Evolutionary conservation across 768 basidiomycete genomes (phyloP), one percentile per base, ranked within the genome.

Genomic region (Naganishia vishniacii): DNA sequence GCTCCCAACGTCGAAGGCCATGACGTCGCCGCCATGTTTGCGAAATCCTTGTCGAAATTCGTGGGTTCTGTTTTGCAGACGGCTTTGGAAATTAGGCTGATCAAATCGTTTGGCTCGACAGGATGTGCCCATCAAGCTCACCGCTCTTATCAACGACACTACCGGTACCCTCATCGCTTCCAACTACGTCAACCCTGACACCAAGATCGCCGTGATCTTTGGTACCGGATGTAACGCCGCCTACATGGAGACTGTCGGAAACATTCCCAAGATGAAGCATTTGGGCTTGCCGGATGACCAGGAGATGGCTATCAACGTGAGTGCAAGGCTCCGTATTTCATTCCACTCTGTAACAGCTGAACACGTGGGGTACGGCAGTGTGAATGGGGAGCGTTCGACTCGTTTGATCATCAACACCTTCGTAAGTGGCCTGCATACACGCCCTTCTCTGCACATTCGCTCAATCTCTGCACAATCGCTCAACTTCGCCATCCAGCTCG

Each of bases 181-280:
- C 0, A 86, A 89, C 79, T 99, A 99, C 70, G 92, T 97, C 67
- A 89, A 89, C 74, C 88, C 91, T 0, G 80, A 74, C 70, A 93
- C 94, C 41, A 89, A 88, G 75, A 93, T 97, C 70, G 95, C 91
- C 1, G 87, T 88, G 72, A 98, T 99, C 72, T 94, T 98, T 71
- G 95, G 95, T 41, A 99, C 95, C 7, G 95, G 95, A 0, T 97
- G 93, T 75, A 98, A 98, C 75, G 94, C 94, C 0, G 94, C 94
- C 6, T 97, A 97, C 74, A 93, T 95, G 90, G 94, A 99, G 75
- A 84, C 85, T 63, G 84, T 91, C 16, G 82, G 81, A 44, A 84
- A 87, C 70, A 92, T 97, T 51, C 84, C 88, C 42, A 99, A 99
- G 81, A 84, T 97, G 67, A 81, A 83, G 49, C 68, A 84, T 59